These are phyloP conservation scores for Globisporangium recalcitrans DNA, from an alignment of 352 stramenopile genomes.

Conservation along the genomic window DNA sequence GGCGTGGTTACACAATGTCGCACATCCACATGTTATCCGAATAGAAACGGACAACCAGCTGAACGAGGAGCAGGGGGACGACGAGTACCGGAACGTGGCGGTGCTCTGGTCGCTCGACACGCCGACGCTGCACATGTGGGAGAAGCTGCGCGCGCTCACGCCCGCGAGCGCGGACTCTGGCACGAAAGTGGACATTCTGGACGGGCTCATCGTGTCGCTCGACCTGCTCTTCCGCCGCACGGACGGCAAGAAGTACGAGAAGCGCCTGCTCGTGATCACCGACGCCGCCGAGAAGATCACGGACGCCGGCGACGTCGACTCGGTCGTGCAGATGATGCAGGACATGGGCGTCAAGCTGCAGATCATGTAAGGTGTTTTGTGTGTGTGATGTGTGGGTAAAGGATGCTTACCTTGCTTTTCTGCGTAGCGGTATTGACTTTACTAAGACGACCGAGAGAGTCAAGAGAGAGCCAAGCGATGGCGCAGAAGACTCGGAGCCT, in stretches of 20 bases:
- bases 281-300: slow-evolving; percentile 59
- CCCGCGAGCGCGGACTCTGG: slow-evolving; percentile 15
- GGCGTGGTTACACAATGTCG: too few species aligned
- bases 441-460: slow-evolving; percentile 34
- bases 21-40: not conserved
- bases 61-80: slow-evolving; percentile 58
- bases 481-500: not conserved
- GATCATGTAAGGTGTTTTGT: slow-evolving; percentile 45
- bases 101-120: slow-evolving; percentile 60
- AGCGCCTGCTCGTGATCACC: slow-evolving; percentile 70
- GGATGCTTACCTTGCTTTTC: not conserved
- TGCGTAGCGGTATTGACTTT: slow-evolving; percentile 64
- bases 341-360: slow-evolving; percentile 77
- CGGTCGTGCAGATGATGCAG: slow-evolving; percentile 69
- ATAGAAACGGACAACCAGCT: slow-evolving; percentile 77
- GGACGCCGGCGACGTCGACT: slow-evolving; percentile 57
- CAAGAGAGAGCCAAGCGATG: slow-evolving; percentile 11
- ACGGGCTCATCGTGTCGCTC: slow-evolving; percentile 78
- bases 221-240: slow-evolving; percentile 73
- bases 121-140: slow-evolving; percentile 56
- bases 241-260: slow-evolving; percentile 76
- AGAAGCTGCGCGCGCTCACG: slow-evolving; percentile 38
- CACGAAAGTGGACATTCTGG: slow-evolving; percentile 64
- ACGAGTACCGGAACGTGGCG: slow-evolving; percentile 55
- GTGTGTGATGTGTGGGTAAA: not conserved